Base-by-base conservation (phyloP, 805 yeast genomes). In the Monosporozyma siamensis region DNA sequence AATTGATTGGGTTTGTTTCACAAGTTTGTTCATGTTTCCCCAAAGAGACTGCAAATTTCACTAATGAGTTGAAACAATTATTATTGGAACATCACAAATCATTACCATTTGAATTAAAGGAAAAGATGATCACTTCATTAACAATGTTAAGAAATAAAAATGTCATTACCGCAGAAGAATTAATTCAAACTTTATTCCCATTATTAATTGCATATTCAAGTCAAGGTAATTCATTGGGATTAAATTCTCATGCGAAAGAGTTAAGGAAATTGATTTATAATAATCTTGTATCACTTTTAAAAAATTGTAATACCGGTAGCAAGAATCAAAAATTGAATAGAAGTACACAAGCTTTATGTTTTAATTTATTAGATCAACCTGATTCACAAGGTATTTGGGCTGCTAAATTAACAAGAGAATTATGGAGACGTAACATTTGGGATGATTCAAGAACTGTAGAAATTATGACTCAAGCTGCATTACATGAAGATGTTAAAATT, bases 391-490 rank as follows among this genome's bases (percentile, higher is more conserved):
- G 97, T 29, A 67, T 92, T 20, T 92, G 97, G 97, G 97, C 97
- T 6, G 85, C 97, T 3, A 89, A 87, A 56, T 68, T 92, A 44
- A 88, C 97, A 4, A 76, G 97, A 59, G 97, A 92, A 63, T 69
- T 92, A 40, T 92, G 99, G 99, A 77, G 95, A 68, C 75, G 97
- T 59, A 95, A 95, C 57, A 84, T 92, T 45, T 92, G 99, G 99
- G 97, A 88, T 62, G 99, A 92, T 61, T 76, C 95, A 0, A 72
- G 97, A 55, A 82, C 97, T 0, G 95, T 92, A n/a, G 98, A 92
- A 64, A 78, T 92, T 56, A 89, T 92, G 97, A 82, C 95, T 1
- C 92, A 87, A 54, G 97, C 97, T 1, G 87, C 97, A 2, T 65
- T 86, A 47, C 96, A 88, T 56, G 80, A 82, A 12, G 95, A 92